A percentile compares a stretch with the other conserved stretches of the same genome.
These are phyloP conservation scores for Hebeloma cylindrosporum DNA, from an alignment of 768 basidiomycete species.

Conservation along the genomic window DNA sequence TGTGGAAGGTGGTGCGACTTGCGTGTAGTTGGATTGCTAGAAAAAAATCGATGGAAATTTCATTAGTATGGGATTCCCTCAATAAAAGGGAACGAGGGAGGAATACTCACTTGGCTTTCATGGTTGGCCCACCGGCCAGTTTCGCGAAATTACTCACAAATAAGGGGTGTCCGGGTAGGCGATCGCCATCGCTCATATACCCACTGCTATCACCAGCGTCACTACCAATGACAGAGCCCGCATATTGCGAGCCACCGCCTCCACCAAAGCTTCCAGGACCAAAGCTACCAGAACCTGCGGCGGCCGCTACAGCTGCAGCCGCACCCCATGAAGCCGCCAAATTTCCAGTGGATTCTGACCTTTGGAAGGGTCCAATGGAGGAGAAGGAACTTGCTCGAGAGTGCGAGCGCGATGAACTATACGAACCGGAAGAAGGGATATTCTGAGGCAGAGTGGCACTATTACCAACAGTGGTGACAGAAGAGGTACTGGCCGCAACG, in stretches of 20 bases:
- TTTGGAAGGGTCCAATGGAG: constrained; percentile 35
- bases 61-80: too few species aligned
- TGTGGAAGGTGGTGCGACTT: constrained; percentile 8
- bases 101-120: constrained; percentile 21
- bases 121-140: constrained; percentile 19
- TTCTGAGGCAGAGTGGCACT: constrained; percentile 6
- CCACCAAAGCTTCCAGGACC: constrained; percentile 14
- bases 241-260: constrained; percentile 19
- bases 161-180: constrained; percentile 70
- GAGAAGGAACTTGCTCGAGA: constrained; percentile 25
- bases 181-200: constrained; percentile 46
- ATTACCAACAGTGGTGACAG: not conserved
- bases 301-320: constrained; percentile 21
- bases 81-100: not conserved
- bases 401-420: constrained; percentile 16
- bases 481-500: constrained; percentile 5
- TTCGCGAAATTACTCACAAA: constrained; percentile 70
- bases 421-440: constrained; percentile 6
- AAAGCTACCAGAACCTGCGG: constrained; percentile 1
- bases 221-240: constrained; percentile 21
- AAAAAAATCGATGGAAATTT: too few species aligned
- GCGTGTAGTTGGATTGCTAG: constrained; percentile 6
- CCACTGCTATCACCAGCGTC: constrained; percentile 29
- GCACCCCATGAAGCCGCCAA: constrained; percentile 23
- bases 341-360: constrained; percentile 32